A percentile compares a stretch with the other conserved stretches of the same genome.
phyloP scores from a whole-genome alignment of 1,284 basidiomycete genomes.

The Ustilago tritici region DNA sequence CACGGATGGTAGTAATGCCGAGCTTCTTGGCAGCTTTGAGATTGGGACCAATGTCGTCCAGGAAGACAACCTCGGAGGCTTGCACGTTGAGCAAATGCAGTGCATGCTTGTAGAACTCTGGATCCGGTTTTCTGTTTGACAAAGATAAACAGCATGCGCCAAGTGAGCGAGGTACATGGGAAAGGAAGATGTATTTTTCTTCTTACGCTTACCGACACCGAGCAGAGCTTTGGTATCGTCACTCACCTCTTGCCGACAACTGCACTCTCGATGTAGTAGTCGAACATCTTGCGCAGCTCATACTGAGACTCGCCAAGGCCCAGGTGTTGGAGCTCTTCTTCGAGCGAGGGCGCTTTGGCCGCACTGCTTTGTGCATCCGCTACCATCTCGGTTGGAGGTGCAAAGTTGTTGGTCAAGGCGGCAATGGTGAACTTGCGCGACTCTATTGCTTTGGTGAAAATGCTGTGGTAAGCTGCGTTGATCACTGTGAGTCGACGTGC shows the following conservation, averaged over 20 bases:
- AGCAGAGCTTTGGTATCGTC: too few species aligned
- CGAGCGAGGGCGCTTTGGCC: conserved; percentile 37
- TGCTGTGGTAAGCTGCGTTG: background rate
- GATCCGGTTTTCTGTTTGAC: conserved; percentile 68
- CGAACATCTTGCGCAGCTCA: conserved; percentile 63
- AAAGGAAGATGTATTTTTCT: background rate
- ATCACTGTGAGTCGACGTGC: background rate
- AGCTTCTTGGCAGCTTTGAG: conserved; percentile 68
- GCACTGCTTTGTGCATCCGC: conserved; percentile 10
- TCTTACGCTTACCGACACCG: too few species aligned
- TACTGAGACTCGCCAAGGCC: conserved; percentile 45
- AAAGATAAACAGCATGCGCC: background rate
- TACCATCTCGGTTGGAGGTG: conserved; percentile 52
- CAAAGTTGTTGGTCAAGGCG: conserved; percentile 70
- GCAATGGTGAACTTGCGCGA: conserved; percentile 65
- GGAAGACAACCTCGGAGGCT: conserved; percentile 67
- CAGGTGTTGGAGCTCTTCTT: conserved; percentile 59
- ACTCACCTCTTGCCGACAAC: conserved; percentile 67
- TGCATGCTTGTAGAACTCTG: conserved; percentile 68
- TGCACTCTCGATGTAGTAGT: conserved; percentile 69
- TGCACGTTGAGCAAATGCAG: conserved; percentile 61
- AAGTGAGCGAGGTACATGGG: background rate
- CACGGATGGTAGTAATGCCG: conserved; percentile 70
- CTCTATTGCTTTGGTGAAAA: conserved; percentile 36
- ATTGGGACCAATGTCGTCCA: conserved; percentile 70